Conservation (phyloP, 2,329 filamentous ascomycete species). For the Akanthomyces lecanii region DNA sequence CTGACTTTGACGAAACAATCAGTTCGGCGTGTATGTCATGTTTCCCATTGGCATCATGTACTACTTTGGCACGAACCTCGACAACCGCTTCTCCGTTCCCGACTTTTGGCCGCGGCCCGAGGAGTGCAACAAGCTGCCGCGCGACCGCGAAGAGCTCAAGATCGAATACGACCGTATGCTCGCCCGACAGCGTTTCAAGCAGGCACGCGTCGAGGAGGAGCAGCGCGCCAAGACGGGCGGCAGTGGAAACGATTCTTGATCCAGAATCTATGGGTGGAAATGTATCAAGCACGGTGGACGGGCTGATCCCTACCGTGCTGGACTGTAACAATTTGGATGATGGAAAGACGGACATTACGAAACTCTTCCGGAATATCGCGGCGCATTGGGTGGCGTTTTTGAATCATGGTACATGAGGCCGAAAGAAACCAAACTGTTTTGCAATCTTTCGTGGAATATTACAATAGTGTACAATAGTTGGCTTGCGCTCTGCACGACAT, state of each 20-base stretch:
- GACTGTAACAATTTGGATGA: conserved; percentile 10
- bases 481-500: conserved; percentile 11
- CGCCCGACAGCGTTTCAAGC: conserved; percentile 64
- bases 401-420: not conserved
- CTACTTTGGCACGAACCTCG: conserved; percentile 98
- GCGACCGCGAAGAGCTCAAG: conserved; percentile 76
- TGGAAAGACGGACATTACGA: not conserved
- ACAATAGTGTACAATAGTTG: conserved; percentile 11
- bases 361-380: not conserved
- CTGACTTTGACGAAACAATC: conserved; percentile 15
- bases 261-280: not conserved
- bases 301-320: not conserved
- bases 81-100: conserved; percentile 80
- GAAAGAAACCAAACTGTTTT: too few species aligned
- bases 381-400: conserved; percentile 16
- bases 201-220: conserved; percentile 47
- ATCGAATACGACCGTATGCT: conserved; percentile 73
- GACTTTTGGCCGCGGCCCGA: conserved; percentile 90
- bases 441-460: not conserved
- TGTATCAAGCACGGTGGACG: too few species aligned
- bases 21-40: conserved; percentile 99
- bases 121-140: conserved; percentile 71
- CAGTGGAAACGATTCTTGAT: not conserved
- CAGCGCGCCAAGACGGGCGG: not conserved
- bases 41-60: conserved; percentile 99